Percentiles rank a stretch among this genome's conserved stretches.
Evolutionary conservation across 768 basidiomycete species (phyloP).

Genomic region (Amanita polypyramis): DNA sequence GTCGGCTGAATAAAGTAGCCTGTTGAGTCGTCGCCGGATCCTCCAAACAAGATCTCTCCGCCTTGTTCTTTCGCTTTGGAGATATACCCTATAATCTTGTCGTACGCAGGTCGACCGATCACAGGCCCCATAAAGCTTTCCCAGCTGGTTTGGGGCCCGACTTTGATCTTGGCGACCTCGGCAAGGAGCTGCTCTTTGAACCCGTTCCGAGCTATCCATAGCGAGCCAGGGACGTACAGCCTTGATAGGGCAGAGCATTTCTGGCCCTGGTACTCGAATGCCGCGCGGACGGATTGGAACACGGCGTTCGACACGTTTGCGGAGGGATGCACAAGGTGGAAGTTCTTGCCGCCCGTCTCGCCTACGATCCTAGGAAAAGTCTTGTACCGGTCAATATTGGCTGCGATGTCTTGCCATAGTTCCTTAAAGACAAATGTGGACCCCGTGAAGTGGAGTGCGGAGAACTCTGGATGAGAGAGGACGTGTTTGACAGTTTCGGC

Average conservation of each 20-base stretch:
- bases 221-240: constrained; percentile 76
- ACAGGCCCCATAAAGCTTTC: constrained; percentile 92
- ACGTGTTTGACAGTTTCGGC: constrained; percentile 78
- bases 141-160: constrained; percentile 71
- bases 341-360: constrained; percentile 99
- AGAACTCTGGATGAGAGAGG: constrained; percentile 70
- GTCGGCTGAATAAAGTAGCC: constrained; percentile 95
- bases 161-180: constrained; percentile 77
- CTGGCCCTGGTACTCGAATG: constrained; percentile 97
- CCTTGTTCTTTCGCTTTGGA: constrained; percentile 80
- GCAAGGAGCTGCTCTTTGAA: constrained; percentile 74
- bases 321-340: constrained; percentile 83
- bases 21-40: constrained; percentile 77
- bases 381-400: constrained; percentile 79
- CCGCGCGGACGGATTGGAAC: constrained; percentile 74
- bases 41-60: constrained; percentile 85
- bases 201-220: constrained; percentile 62
- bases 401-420: constrained; percentile 92
- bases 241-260: constrained; percentile 95
- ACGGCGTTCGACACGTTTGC: constrained; percentile 90
- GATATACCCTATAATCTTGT: constrained; percentile 77
- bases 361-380: constrained; percentile 94
- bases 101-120: constrained; percentile 83
- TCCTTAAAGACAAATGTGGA: constrained; percentile 91
- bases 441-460: constrained; percentile 93